Percentiles rank a stretch among this genome's conserved stretches.
These are phyloP conservation scores for Suhomyces terraborum DNA, from an alignment of 1,139 yeast species.

Conservation along the genomic window DNA sequence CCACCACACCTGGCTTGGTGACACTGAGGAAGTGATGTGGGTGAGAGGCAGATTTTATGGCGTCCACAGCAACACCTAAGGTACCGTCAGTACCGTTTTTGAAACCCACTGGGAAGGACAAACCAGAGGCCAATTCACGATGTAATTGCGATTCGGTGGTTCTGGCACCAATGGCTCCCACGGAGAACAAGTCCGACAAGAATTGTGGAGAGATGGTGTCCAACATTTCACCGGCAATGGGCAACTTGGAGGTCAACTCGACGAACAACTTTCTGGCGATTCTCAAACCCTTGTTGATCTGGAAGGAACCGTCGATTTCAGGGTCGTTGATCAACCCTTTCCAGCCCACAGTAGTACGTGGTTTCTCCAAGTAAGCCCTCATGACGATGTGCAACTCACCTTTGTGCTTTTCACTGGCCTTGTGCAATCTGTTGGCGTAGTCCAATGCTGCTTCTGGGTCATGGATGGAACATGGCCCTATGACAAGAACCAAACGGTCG, in stretches of 20 bases:
- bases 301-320: constrained; percentile 89
- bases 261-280: constrained; percentile 86
- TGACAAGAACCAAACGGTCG: constrained; percentile 77
- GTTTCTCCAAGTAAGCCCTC: constrained; percentile 98
- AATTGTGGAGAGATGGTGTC: constrained; percentile 97
- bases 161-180: constrained; percentile 98
- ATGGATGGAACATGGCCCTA: constrained; percentile 97
- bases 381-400: constrained; percentile 82
- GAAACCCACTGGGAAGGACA: constrained; percentile 96
- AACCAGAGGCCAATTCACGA: constrained; percentile 92
- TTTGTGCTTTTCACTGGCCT: constrained; percentile 61
- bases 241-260: constrained; percentile 70
- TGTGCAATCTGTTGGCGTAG: constrained; percentile 68
- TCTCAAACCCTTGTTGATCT: constrained; percentile 91
- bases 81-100: constrained; percentile 97
- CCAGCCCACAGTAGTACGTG: constrained; percentile 99
- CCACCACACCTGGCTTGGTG: constrained; percentile 88
- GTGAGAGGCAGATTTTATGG: constrained; percentile 87
- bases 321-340: constrained; percentile 97
- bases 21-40: constrained; percentile 94
- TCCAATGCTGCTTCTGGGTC: constrained; percentile 93
- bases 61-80: constrained; percentile 89
- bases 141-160: constrained; percentile 97
- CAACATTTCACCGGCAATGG: constrained; percentile 96
- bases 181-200: constrained; percentile 82